phyloP scores from a whole-genome alignment of 2,329 filamentous ascomycete genomes.

The Tolypocladium amazonense region DNA sequence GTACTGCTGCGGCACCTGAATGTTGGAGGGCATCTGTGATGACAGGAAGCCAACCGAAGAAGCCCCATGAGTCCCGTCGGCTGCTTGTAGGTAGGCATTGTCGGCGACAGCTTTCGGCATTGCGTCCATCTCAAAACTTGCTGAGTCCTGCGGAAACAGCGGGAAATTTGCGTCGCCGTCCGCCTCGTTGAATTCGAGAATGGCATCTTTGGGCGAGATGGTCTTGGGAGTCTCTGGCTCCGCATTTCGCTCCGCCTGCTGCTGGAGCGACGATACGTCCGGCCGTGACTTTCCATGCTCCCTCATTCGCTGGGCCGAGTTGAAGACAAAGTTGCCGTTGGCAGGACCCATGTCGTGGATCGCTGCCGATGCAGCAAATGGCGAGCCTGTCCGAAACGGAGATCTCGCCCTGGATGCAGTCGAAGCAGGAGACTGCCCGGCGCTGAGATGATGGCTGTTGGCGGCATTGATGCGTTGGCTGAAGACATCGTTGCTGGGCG shows the following conservation, averaged over 20 bases:
- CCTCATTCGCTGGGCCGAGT: slow-evolving; percentile 47
- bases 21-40: slow-evolving; percentile 24
- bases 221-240: slow-evolving; percentile 57
- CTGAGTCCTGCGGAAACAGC: slow-evolving; percentile 57
- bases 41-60: slow-evolving; percentile 11
- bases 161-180: slow-evolving; percentile 62
- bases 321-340: slow-evolving; percentile 23
- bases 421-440: slow-evolving; percentile 39
- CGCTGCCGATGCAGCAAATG: slow-evolving; percentile 36
- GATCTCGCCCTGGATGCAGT: slow-evolving; percentile 55
- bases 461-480: slow-evolving; percentile 69
- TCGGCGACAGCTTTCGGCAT: slow-evolving; percentile 23
- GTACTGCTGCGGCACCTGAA: slow-evolving; percentile 40
- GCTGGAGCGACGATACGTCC: slow-evolving; percentile 36
- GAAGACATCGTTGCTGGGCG: slow-evolving; percentile 49
- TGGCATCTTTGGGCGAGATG: slow-evolving; percentile 87
- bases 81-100: slow-evolving; percentile 7
- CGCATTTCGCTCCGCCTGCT: slow-evolving; percentile 27
- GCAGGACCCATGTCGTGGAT: slow-evolving; percentile 29
- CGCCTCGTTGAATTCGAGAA: slow-evolving; percentile 72
- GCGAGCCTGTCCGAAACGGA: slow-evolving; percentile 67
- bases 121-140: slow-evolving; percentile 31
- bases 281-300: slow-evolving; percentile 52
- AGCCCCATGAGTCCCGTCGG: neutral
- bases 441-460: slow-evolving; percentile 60